Percentiles rank a stretch among this genome's conserved stretches.
These are phyloP conservation scores for Aureobasidium sp. DNA, from an alignment of 2,329 filamentous ascomycete genomes.

Conservation along the genomic window DNA sequence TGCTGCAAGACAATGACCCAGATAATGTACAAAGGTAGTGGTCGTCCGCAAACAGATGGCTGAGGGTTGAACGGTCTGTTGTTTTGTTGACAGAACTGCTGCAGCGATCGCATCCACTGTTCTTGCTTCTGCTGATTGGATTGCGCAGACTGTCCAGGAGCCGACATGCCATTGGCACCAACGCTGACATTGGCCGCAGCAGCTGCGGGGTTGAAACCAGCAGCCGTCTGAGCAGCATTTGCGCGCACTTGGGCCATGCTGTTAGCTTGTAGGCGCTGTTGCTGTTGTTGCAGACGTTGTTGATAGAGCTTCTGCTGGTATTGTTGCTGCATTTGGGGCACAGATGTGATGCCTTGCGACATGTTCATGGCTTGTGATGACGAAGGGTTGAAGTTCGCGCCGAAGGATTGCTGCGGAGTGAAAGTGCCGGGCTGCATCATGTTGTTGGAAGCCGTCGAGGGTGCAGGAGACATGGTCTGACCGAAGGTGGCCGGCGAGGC, in stretches of 20 bases:
- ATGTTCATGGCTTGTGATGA: constrained; percentile 25
- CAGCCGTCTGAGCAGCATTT: neutral
- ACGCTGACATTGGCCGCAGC: constrained; percentile 15
- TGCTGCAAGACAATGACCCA: constrained; percentile 69
- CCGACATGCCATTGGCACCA: constrained; percentile 1
- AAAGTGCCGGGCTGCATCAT: constrained; percentile 28
- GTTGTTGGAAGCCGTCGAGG: constrained; percentile 57
- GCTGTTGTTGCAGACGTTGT: constrained; percentile 72
- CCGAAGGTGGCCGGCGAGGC: constrained; percentile 89
- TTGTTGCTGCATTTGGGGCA: constrained; percentile 38
- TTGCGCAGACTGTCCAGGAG: constrained; percentile 16
- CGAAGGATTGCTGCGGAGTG: constrained; percentile 16
- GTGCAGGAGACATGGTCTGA: constrained; percentile 67
- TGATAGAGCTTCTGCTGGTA: constrained; percentile 70
- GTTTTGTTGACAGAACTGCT: constrained; percentile 66
- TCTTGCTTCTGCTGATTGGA: constrained; percentile 18
- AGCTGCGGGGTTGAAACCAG: constrained; percentile 8
- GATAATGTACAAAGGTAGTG: constrained; percentile 64
- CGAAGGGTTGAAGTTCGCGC: constrained; percentile 8
- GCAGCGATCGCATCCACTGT: constrained; percentile 57
- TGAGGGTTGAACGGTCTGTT: constrained; percentile 65
- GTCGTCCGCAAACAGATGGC: constrained; percentile 64
- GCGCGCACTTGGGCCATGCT: constrained; percentile 20
- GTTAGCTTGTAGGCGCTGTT: constrained; percentile 49
- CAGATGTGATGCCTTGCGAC: constrained; percentile 27